These are phyloP conservation scores for Crucihimalaya himalaica DNA, from an alignment of 345 rosid species.

Conservation along the genomic window DNA sequence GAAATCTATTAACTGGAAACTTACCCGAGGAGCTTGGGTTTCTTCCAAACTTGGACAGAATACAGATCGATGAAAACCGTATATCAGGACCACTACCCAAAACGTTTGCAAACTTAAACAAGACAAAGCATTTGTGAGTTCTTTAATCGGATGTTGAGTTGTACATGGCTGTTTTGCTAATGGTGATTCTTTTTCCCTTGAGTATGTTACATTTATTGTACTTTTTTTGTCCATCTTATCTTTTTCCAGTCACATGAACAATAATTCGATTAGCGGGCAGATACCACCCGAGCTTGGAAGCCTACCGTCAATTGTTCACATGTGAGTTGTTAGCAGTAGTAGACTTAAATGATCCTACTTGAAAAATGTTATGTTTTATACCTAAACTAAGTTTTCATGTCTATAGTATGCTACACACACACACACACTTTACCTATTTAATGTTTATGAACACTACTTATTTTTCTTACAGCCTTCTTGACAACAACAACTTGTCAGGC, in stretches of 20 bases:
- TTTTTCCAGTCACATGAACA: conserved; percentile 90
- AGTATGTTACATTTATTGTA: conserved; percentile 6
- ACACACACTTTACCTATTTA: conserved; percentile 9
- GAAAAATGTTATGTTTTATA: neutral
- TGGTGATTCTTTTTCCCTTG: neutral
- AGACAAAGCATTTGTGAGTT: conserved; percentile 88
- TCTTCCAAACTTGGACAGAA: conserved; percentile 84
- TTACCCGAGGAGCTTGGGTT: conserved; percentile 89
- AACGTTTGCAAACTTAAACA: conserved; percentile 83
- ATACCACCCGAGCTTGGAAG: conserved; percentile 83
- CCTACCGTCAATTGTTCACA: conserved; percentile 80
- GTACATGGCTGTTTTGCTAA: neutral
- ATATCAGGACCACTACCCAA: conserved; percentile 81
- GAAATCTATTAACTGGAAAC: conserved; percentile 75
- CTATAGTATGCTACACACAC: neutral
- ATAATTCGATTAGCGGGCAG: conserved; percentile 92
- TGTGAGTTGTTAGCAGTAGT: conserved; percentile 60
- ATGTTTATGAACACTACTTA: neutral
- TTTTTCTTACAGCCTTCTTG: conserved; percentile 70
- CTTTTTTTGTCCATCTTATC: conserved; percentile 30
- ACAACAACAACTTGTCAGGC: conserved; percentile 88
- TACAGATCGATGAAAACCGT: conserved; percentile 88
- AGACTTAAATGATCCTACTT: conserved; percentile 5
- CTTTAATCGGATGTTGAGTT: conserved; percentile 9
- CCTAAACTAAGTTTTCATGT: conserved; percentile 16